Conservation (phyloP, 768 basidiomycete species). For the Russula olivacea region DNA sequence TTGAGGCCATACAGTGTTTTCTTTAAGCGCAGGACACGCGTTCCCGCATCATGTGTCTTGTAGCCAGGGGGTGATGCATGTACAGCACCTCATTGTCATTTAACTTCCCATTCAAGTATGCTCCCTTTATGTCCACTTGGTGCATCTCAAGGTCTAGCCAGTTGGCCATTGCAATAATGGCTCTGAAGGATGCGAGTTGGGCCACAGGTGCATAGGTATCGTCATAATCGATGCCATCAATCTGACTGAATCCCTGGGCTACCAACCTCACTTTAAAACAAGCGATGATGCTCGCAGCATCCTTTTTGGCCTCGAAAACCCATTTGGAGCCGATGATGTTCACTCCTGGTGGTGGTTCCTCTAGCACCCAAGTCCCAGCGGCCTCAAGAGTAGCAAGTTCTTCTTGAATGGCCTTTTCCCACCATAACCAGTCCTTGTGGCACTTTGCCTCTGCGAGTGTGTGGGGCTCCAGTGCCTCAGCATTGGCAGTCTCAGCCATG, state of each 20-base stretch:
- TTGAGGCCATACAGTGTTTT: too few species aligned
- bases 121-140: background rate
- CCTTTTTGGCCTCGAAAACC: conserved; percentile 33
- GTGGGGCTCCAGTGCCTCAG: too few species aligned
- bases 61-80: background rate
- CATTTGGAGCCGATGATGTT: conserved; percentile 24
- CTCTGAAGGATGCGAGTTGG: background rate
- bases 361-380: too few species aligned
- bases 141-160: background rate
- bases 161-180: background rate
- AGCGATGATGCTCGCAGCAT: conserved; percentile 27
- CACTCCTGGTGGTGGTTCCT: too few species aligned
- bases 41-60: background rate
- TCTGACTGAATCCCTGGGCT: conserved; percentile 34
- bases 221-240: background rate
- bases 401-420: too few species aligned
- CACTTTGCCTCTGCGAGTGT: too few species aligned
- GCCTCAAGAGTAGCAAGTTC: too few species aligned
- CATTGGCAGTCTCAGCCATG: too few species aligned
- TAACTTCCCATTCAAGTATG: too few species aligned
- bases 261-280: conserved; percentile 35
- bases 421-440: too few species aligned
- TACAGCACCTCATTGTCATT: background rate
- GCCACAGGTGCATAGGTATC: too few species aligned
- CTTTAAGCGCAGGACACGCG: too few species aligned